phyloP scores from a whole-genome alignment of 108 stramenopile species.

The Skeletonema marinoi region DNA sequence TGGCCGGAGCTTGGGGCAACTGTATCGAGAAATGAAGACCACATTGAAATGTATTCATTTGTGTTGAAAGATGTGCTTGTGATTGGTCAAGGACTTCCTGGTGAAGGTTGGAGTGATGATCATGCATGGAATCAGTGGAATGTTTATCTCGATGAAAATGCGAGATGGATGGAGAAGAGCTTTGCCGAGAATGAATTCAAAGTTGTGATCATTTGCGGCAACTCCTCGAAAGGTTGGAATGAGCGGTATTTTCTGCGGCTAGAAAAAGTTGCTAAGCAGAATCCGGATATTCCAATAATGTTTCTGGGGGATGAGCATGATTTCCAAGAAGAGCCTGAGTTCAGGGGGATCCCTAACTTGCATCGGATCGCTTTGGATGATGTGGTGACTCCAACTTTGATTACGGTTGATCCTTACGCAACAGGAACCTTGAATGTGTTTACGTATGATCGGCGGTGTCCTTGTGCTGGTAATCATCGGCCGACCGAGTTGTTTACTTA shows the following conservation, averaged over 20 bases:
- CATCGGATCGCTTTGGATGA: slow-evolving; percentile 1
- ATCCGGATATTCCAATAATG: not conserved
- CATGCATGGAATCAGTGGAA: not conserved
- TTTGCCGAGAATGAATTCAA: not conserved
- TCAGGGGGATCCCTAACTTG: not conserved
- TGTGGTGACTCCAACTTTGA: not conserved
- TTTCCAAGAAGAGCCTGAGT: not conserved
- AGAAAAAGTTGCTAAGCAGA: not conserved
- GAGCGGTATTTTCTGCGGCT: not conserved
- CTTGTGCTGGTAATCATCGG: not conserved
- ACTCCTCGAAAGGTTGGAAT: not conserved
- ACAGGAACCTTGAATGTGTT: not conserved
- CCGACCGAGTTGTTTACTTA: not conserved
- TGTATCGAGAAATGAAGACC: not conserved
- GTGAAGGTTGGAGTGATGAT: not conserved
- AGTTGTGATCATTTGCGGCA: not conserved
- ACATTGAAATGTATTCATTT: not conserved
- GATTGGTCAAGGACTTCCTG: not conserved
- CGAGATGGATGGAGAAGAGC: not conserved
- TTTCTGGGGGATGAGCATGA: slow-evolving; percentile 3
- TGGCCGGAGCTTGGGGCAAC: not conserved
- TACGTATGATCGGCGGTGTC: not conserved
- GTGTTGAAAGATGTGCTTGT: not conserved
- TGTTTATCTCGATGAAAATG: not conserved
- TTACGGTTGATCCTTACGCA: not conserved